phyloP scores from a whole-genome alignment of 192 early-diverging fungal genomes.

The Coemansia sp. region DNA sequence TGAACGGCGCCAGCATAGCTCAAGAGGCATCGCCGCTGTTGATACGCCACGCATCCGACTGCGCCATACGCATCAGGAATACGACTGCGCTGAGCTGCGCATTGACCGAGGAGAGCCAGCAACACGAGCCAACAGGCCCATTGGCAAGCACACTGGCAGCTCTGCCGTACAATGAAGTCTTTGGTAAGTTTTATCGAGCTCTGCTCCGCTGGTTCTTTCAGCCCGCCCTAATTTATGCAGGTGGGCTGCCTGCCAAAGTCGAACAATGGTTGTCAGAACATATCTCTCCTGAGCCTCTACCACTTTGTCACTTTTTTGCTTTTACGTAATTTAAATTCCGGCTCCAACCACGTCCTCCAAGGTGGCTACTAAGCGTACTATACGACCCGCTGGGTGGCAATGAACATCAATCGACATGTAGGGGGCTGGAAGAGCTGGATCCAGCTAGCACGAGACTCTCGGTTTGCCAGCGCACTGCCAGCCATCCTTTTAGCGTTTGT shows the following conservation, averaged over 20 bases:
- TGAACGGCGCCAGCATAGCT: background rate
- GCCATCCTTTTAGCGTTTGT: conserved; percentile 25
- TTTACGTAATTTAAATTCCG: background rate
- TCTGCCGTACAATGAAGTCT: background rate
- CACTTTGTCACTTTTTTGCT: background rate
- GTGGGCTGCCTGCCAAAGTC: background rate
- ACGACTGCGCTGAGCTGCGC: background rate
- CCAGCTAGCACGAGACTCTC: conserved; percentile 21
- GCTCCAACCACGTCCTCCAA: background rate
- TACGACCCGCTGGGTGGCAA: background rate
- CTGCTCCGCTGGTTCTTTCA: background rate
- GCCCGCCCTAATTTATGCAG: background rate
- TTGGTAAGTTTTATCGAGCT: background rate
- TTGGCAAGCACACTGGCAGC: background rate
- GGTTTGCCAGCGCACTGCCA: conserved; percentile 32
- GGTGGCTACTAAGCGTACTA: background rate
- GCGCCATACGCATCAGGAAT: background rate
- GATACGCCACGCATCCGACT: background rate
- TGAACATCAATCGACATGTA: conserved; percentile 9
- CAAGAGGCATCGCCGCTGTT: background rate
- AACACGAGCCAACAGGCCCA: background rate
- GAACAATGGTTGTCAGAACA: background rate
- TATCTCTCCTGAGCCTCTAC: background rate
- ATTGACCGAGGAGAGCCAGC: background rate
- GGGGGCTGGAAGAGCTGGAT: conserved; percentile 42